Evolutionary conservation across 2,329 filamentous ascomycete species (phyloP), one percentile per base, ranked within the genome.

Genomic region (Cordyceps farinosa): DNA sequence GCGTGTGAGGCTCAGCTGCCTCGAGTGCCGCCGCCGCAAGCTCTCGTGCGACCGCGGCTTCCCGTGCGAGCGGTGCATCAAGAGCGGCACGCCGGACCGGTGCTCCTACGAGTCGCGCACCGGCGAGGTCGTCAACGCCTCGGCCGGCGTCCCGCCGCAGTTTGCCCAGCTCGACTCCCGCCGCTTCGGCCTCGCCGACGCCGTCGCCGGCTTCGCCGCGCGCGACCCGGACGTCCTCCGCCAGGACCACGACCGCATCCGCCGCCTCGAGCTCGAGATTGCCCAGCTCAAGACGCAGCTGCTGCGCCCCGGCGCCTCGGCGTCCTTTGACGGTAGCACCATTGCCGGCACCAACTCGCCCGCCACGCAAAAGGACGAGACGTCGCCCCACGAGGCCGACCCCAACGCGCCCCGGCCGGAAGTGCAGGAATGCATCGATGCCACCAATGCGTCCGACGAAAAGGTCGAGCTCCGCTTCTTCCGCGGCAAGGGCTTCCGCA

Each of bases 21-120:
- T 87, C 48, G 84, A 86, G 68, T 87, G 84, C 68, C 82, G 84
- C 48, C 79, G 84, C 61, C 78, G 84, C 62, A 87, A 87, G 75
- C 77, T 87, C 44, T 86, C 84, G 32, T 87, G 84, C 71, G 85
- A 86, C 72, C 78, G 84, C 65, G 84, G 84, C 70, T 80, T 86
- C 68, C 84, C 84, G 30, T 87, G 84, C 70, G 83, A 86, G 72
- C 81, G 84, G 53, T 87, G 84, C 72, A 79, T 86, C 72, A 86
- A 86, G 74, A 86, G 83, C 65, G 84, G 83, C 68, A 87, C 84
- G 34, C 80, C 84, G 27, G 84, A 86, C 58, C 79, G 81, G 17
- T 87, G 84, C 74, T 84, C 80, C 66, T 87, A 86, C 69, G 84
- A 87, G 72, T 81, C 82, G 36, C 83, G 79, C 75, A 82, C 75